Evolutionary conservation across 1,284 basidiomycete genomes (phyloP).

Genomic region (Veloboletus limbatus): DNA sequence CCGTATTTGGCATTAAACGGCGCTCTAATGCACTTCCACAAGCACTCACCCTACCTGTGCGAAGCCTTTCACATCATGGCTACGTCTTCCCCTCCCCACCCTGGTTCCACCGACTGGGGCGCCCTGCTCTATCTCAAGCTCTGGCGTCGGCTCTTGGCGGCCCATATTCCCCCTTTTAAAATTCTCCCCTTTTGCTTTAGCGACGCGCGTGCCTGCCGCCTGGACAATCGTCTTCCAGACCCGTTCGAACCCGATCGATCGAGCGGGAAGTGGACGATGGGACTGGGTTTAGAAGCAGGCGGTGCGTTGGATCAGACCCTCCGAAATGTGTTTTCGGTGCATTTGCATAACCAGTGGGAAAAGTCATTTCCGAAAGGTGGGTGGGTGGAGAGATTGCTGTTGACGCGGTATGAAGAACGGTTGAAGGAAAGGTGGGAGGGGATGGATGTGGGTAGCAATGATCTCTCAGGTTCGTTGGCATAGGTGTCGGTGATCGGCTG

Average conservation of each 20-base stretch:
- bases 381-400: constrained; percentile 76
- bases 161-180: constrained; percentile 77
- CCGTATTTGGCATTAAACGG: constrained; percentile 86
- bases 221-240: constrained; percentile 91
- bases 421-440: constrained; percentile 18
- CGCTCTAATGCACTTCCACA: constrained; percentile 87
- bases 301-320: constrained; percentile 68
- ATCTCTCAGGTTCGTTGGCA: background rate
- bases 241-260: constrained; percentile 56
- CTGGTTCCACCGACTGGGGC: constrained; percentile 89
- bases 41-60: constrained; percentile 90
- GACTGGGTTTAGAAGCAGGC: constrained; percentile 54
- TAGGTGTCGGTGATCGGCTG: background rate
- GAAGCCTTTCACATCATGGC: constrained; percentile 91
- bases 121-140: constrained; percentile 85
- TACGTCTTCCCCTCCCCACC: constrained; percentile 65
- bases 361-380: constrained; percentile 75
- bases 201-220: constrained; percentile 82
- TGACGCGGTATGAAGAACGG: constrained; percentile 58
- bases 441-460: background rate
- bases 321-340: constrained; percentile 76
- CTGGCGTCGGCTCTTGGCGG: constrained; percentile 78
- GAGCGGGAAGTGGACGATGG: constrained; percentile 56
- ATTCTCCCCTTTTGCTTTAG: constrained; percentile 92
- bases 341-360: constrained; percentile 93